Evolutionary conservation across 495 filamentous ascomycete species (phyloP).

Genomic region (Penicillium coprophilum): DNA sequence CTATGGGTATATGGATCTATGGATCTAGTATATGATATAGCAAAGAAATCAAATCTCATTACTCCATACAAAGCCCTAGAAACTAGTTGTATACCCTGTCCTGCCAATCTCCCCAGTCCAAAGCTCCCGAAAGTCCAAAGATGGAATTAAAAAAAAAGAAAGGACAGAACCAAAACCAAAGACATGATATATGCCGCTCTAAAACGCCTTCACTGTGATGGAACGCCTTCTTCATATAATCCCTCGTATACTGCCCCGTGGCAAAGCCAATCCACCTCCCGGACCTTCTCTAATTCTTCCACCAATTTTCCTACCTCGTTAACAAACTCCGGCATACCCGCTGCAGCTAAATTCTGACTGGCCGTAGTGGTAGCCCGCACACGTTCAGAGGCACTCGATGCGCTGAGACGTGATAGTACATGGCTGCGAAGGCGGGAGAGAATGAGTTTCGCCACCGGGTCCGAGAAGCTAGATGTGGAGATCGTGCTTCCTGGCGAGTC

Average conservation of each 20-base stretch:
- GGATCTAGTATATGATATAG: too few species aligned
- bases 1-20: too few species aligned
- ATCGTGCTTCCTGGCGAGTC: constrained; percentile 13
- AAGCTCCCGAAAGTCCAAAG: not conserved
- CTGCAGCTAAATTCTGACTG: constrained; percentile 73
- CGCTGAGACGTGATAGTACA: constrained; percentile 71
- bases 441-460: constrained; percentile 82
- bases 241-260: constrained; percentile 82
- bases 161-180: not conserved
- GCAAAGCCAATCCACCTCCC: constrained; percentile 73
- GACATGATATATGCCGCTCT: not conserved
- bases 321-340: constrained; percentile 89
- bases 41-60: not conserved
- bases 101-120: constrained; percentile 10
- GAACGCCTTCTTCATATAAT: constrained; percentile 46
- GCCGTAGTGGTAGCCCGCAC: constrained; percentile 79
- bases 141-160: not conserved
- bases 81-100: not conserved
- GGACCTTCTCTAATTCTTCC: constrained; percentile 72
- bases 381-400: constrained; percentile 74
- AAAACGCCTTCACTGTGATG: constrained; percentile 18
- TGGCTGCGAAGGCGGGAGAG: constrained; percentile 71
- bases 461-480: constrained; percentile 50
- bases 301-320: constrained; percentile 76
- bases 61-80: constrained; percentile 1